Base-by-base conservation (phyloP, 2,329 filamentous ascomycete genomes). In the Botrytis elliptica region DNA sequence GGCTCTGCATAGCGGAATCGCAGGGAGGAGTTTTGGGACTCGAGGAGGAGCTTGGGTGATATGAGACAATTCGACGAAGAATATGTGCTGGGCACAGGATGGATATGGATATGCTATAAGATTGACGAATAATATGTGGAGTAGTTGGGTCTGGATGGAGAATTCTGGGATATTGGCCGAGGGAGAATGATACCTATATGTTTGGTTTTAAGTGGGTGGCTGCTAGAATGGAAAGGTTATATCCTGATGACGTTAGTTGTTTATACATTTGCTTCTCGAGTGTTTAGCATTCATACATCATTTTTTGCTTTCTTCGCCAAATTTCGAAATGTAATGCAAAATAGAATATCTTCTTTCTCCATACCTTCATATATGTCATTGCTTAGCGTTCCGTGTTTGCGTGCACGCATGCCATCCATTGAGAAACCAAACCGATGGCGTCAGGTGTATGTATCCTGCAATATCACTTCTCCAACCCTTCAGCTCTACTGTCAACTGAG, bases 61-160 rank as follows among this genome's bases (percentile, higher is more conserved):
- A 38, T 18, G 36, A 69, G 38, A 20, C 40, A 14, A 42, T 25
- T 42, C 66, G 38, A 25, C 52, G 52, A 20, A 42, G 20, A 22
- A 69, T 14, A 69, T 69, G 66, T 69, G 66, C 66, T 69, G 66
- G 36, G 66, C 66, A 57, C 66, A 25, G 12, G 8, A 69, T 44
- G 36, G 36, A 25, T 40, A 69, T 44, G 36, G 36, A 25, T 40
- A 68, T 57, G 66, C 55, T 57, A 16, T 44, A 25, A 14, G 49
- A 38, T 42, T 42, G 66, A 57, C 33, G 18, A 59, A 69, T 68
- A 68, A 68, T 68, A 49, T 38, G 44, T 66, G 64, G 25, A 22
- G 66, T 69, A 38, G 25, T 40, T 55, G 29, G 36, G 3, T 57
- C 40, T 29, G 49, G 7, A 55, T 29, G 6, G 2, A 29, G 49